Percentiles rank a stretch among this genome's conserved stretches.
phyloP scores from a whole-genome alignment of 192 early-diverging fungal genomes.

The Coemansia biformis region DNA sequence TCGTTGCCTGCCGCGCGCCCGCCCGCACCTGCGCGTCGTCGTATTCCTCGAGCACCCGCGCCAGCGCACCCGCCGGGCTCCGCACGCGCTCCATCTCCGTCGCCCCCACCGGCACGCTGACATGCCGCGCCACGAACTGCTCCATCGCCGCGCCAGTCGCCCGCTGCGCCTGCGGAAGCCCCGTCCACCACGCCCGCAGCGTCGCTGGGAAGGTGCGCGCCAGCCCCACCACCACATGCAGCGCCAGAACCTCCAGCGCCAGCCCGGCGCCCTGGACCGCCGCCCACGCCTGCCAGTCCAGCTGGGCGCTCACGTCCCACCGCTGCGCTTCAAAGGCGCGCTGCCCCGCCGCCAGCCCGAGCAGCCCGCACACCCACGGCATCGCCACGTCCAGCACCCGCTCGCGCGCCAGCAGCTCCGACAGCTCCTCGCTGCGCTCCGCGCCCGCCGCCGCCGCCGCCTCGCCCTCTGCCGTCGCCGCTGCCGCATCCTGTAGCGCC shows the following conservation, averaged over 20 bases:
- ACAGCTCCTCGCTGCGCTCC: conserved; percentile 22
- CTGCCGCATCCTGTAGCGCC: conserved; percentile 4
- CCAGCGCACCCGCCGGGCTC: conserved; percentile 4
- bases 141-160: conserved; percentile 21
- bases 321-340: conserved; percentile 7
- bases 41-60: conserved; percentile 32
- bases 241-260: conserved; percentile 21
- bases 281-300: conserved; percentile 35
- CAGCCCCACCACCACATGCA: conserved; percentile 14
- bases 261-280: conserved; percentile 13
- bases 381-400: conserved; percentile 23
- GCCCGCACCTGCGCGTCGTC: conserved; percentile 27
- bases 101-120: conserved; percentile 10
- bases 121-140: conserved; percentile 20
- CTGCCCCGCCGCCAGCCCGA: conserved; percentile 15
- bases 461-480: not conserved
- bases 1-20: conserved; percentile 13
- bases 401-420: conserved; percentile 8
- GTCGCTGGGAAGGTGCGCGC: conserved; percentile 30
- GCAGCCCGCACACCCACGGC: conserved; percentile 42
- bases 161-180: conserved; percentile 25
- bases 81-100: conserved; percentile 27
- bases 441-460: too few relatives aligned
- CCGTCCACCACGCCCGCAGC: conserved; percentile 42
- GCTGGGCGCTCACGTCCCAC: conserved; percentile 13